Evolutionary conservation across 1,139 yeast species (phyloP), one percentile per base, ranked within the genome.

Genomic region (Debaryomyces sp.): DNA sequence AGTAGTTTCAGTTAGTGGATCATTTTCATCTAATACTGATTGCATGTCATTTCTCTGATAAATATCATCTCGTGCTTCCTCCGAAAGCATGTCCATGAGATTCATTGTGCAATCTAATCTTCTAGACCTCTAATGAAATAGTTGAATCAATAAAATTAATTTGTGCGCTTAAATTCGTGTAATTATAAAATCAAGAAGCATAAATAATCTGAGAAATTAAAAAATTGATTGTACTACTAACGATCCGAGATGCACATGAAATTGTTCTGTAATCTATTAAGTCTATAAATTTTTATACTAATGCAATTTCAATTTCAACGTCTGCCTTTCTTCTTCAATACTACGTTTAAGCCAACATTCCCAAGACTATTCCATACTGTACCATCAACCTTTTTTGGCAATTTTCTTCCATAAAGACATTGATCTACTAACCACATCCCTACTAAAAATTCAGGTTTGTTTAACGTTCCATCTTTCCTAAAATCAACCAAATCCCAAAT

Each of bases 361-460:
- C 81, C 84, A 33, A 84, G 80, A 64, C 89, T 85, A 36, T 77
- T 77, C 94, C 94, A 87, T 1, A 87, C 81, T 38, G 71, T 71
- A 10, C 74, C 76, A 57, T 76, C 80, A 3, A 87, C 80, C 32
- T 69, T 70, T 54, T 81, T 78, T 0, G 98, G 97, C 45, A 94
- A 71, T 64, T 94, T 94, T 34, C 96, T 76, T 0, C 98, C 98
- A 62, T 92, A 94, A n/a, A 92, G 73, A 61, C 96, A 89, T 65
- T 92, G 98, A 66, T 92, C 98, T 1, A 92, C 94, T 6, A 90
- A 69, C 98, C 98, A 92, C 89, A 88, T 90, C 0, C 97, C 99
- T 12, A 91, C 95, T 36, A 92, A 70, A 60, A 94, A 94, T 54
- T 92, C 92, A 42, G 84, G 85, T 52, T 89, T 81, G 59, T 87